Conservation (phyloP, 352 stramenopile genomes). For the Blastocystis sp. region DNA sequence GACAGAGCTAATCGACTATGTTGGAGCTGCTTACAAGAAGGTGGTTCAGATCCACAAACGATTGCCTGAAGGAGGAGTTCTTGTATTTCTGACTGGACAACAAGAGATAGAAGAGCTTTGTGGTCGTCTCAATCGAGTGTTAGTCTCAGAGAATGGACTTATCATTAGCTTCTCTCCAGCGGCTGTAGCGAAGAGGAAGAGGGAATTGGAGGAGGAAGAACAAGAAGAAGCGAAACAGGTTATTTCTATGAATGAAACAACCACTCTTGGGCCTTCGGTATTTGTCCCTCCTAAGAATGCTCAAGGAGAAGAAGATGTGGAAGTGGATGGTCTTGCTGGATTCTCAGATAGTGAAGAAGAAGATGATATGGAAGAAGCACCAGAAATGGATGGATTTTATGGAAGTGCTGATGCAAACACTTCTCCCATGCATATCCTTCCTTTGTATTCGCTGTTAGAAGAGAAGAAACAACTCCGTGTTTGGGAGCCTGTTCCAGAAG, state of each 20-base stretch:
- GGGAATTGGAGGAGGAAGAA: conserved; percentile 66
- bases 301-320: conserved; percentile 69
- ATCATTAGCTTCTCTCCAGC: not conserved
- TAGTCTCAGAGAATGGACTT: not conserved
- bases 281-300: conserved; percentile 1
- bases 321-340: conserved; percentile 37
- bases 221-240: conserved; percentile 35
- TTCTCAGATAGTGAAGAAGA: conserved; percentile 52
- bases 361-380: conserved; percentile 69
- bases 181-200: conserved; percentile 47
- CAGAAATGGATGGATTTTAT: conserved; percentile 70
- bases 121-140: conserved; percentile 70
- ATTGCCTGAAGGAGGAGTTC: conserved; percentile 88
- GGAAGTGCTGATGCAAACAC: conserved; percentile 70
- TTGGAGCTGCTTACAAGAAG: conserved; percentile 89
- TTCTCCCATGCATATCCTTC: conserved; percentile 85
- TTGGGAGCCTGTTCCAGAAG: conserved; percentile 81
- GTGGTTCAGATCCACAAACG: conserved; percentile 86
- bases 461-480: conserved; percentile 90
- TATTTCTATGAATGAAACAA: conserved; percentile 72
- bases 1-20: conserved; percentile 94
- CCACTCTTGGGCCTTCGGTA: not conserved
- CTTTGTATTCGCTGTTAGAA: conserved; percentile 91
- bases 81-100: conserved; percentile 96
- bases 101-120: conserved; percentile 85